phyloP scores from a whole-genome alignment of 1,284 basidiomycete genomes.

The Inonotus hispidus region DNA sequence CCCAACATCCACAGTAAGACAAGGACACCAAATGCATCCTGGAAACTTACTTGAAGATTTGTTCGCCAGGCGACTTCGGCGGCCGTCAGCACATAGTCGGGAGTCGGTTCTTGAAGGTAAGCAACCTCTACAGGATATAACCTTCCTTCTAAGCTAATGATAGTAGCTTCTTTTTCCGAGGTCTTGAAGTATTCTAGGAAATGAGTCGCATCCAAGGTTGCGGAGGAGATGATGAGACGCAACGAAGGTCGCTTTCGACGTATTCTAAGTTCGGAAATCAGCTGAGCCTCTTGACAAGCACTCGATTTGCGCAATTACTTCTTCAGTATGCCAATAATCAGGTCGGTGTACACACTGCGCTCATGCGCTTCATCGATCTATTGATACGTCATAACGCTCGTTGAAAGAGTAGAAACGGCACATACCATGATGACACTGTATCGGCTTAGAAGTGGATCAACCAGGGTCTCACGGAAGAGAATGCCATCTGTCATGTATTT shows the following conservation, averaged over 20 bases:
- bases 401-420: conserved; percentile 13
- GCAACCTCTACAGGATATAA: conserved; percentile 88
- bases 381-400: conserved; percentile 6
- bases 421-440: conserved; percentile 95
- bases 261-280: conserved; percentile 50
- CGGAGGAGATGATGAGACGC: conserved; percentile 89
- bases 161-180: conserved; percentile 53
- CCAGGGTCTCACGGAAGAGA: conserved; percentile 90
- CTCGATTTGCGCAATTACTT: conserved; percentile 46
- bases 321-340: conserved; percentile 89
- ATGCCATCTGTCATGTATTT: conserved; percentile 98
- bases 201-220: conserved; percentile 87
- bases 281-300: conserved; percentile 21
- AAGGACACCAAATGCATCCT: background rate
- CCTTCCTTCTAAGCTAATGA: conserved; percentile 89
- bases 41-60: conserved; percentile 63
- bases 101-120: conserved; percentile 64
- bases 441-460: conserved; percentile 81
- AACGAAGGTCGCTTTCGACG: conserved; percentile 84
- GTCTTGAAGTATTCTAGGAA: conserved; percentile 86
- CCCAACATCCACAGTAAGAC: background rate
- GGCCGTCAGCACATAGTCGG: conserved; percentile 82
- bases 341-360: conserved; percentile 89
- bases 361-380: conserved; percentile 98
- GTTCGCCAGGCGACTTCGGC: conserved; percentile 85